Conservation (phyloP, 352 stramenopile genomes). For the Saprolegnia parasitica region DNA sequence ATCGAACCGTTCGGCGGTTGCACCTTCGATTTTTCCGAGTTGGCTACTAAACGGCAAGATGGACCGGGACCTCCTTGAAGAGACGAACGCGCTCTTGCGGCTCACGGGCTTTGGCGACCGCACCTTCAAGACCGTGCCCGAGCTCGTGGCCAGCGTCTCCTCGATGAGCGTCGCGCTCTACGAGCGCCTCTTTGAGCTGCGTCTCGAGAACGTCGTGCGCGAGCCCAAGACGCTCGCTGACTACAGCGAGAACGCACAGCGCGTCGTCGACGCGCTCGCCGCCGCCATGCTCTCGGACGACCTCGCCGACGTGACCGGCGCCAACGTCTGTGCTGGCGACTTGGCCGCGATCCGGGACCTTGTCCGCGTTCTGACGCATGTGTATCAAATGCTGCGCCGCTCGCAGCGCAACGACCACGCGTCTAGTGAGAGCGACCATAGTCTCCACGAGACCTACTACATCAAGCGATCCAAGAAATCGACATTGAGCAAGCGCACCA, state of each 20-base stretch:
- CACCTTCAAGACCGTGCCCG: slow-evolving; percentile 61
- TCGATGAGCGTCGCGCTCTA: slow-evolving; percentile 91
- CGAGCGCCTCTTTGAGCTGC: slow-evolving; percentile 87
- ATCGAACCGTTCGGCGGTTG: neutral
- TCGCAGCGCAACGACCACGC: slow-evolving; percentile 26
- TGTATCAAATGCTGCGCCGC: slow-evolving; percentile 53
- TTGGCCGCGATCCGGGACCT: slow-evolving; percentile 46
- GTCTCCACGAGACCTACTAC: slow-evolving; percentile 14
- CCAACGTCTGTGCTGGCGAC: slow-evolving; percentile 48
- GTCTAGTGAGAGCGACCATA: slow-evolving; percentile 2
- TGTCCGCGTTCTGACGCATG: slow-evolving; percentile 51
- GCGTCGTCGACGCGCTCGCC: slow-evolving; percentile 74
- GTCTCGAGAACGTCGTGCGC: slow-evolving; percentile 61
- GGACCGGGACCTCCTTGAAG: slow-evolving; percentile 28
- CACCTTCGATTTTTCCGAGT: slow-evolving; percentile 10
- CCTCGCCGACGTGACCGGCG: slow-evolving; percentile 50
- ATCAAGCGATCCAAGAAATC: slow-evolving; percentile 16
- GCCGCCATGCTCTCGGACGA: slow-evolving; percentile 68
- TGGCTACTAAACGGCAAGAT: neutral
- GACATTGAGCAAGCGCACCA: neutral
- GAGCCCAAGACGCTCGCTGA: slow-evolving; percentile 53
- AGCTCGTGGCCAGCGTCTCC: slow-evolving; percentile 82
- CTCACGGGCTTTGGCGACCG: slow-evolving; percentile 75
- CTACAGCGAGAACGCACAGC: slow-evolving; percentile 85
- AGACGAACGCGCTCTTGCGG: slow-evolving; percentile 76